A percentile compares a stretch with the other conserved stretches of the same genome.
These are phyloP conservation scores for Dorcoceras hygrometricum DNA, from an alignment of 257 asterid genomes.

Conservation along the genomic window DNA sequence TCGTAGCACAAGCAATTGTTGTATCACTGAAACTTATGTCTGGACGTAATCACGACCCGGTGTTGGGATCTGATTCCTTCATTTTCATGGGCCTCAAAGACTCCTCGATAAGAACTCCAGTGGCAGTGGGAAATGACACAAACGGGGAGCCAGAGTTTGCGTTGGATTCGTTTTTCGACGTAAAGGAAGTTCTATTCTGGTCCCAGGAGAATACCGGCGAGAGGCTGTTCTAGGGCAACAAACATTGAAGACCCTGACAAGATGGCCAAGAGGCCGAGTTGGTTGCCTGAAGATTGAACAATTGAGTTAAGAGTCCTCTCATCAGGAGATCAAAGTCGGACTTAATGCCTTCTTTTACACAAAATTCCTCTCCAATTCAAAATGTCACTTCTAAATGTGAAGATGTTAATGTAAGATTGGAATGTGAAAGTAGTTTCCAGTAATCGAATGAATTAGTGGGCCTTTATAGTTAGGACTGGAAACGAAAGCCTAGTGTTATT, in stretches of 20 bases:
- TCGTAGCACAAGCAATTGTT: neutral
- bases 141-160: conserved; percentile 25
- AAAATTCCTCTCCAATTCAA: neutral
- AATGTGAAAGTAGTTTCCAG: neutral
- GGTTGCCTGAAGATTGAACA: conserved; percentile 44
- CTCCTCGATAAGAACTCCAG: conserved; percentile 13
- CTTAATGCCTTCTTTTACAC: too few species aligned
- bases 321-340: too few species aligned
- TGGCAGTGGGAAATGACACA: neutral
- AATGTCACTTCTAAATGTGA: neutral
- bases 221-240: conserved; percentile 19
- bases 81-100: conserved; percentile 21
- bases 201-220: conserved; percentile 24
- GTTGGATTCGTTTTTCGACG: conserved; percentile 34
- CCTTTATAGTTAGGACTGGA: neutral
- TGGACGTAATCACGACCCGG: conserved; percentile 7
- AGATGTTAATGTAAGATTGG: neutral
- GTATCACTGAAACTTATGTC: neutral
- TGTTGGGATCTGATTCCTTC: conserved; percentile 27
- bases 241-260: conserved; percentile 36
- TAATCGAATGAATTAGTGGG: too few species aligned
- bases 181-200: conserved; percentile 34
- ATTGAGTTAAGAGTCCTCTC: conserved; percentile 34
- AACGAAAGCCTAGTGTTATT: neutral
- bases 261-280: conserved; percentile 40